These are phyloP conservation scores for Raphanus hybrid DNA, from an alignment of 441 rosid genomes.

Conservation along the genomic window DNA sequence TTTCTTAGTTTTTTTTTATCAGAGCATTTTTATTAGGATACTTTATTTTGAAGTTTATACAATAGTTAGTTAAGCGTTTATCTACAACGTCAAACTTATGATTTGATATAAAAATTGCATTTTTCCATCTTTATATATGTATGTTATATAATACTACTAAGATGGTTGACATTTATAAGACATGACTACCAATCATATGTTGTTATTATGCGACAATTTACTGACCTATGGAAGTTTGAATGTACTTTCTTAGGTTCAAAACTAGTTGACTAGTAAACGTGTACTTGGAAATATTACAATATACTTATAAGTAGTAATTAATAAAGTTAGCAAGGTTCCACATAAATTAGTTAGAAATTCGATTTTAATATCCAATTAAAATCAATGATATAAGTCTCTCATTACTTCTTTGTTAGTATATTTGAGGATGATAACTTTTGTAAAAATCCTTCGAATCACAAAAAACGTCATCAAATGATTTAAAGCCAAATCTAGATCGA, in stretches of 20 bases:
- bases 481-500: not conserved
- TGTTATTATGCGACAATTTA: not conserved
- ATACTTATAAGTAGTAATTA: not conserved
- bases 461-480: not conserved
- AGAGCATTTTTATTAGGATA: not conserved
- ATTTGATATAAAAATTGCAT: not conserved
- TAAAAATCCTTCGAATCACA: not conserved
- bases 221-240: not conserved
- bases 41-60: not conserved
- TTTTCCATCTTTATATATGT: not conserved
- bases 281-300: not conserved
- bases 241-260: constrained; percentile 4
- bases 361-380: not conserved
- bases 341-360: not conserved
- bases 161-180: not conserved
- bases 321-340: not conserved
- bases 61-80: not conserved
- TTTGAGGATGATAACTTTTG: not conserved
- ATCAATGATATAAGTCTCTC: not conserved
- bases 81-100: not conserved
- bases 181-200: not conserved
- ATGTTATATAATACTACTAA: not conserved
- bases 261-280: not conserved
- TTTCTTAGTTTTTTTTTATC: not conserved
- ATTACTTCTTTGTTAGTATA: not conserved